A percentile compares a stretch with the other conserved stretches of the same genome.
phyloP scores from a whole-genome alignment of 164 flowering plant genomes.

The Saururus chinensis region DNA sequence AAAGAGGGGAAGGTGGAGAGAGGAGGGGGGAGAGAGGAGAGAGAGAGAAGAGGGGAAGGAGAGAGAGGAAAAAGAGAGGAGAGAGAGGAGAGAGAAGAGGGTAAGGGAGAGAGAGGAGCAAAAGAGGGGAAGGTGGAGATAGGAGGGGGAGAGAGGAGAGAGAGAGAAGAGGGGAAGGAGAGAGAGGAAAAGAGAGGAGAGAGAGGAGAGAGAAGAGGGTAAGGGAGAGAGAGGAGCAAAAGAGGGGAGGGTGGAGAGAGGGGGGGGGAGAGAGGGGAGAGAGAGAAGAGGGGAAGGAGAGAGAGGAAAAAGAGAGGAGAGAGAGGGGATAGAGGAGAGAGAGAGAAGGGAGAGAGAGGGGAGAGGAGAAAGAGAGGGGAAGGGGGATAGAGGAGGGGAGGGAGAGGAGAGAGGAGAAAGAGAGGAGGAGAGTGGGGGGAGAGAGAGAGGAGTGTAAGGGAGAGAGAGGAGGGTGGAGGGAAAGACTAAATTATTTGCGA shows the following conservation, averaged over 20 bases:
- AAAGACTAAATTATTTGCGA: too few relatives aligned
- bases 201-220: background rate
- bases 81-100: background rate
- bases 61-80: background rate
- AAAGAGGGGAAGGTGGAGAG: too few relatives aligned
- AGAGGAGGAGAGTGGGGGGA: background rate
- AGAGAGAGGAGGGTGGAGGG: background rate
- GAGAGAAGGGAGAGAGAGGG: background rate
- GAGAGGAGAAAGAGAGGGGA: background rate
- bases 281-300: background rate
- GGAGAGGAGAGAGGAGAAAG: background rate
- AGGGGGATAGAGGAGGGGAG: background rate
- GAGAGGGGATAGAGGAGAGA: too few relatives aligned
- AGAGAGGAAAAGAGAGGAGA: background rate
- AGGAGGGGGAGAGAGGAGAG: background rate
- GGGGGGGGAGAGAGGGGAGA: background rate
- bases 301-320: background rate
- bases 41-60: background rate
- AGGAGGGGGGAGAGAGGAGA: background rate
- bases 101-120: too few relatives aligned
- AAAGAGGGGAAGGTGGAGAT: too few relatives aligned
- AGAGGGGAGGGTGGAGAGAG: too few relatives aligned
- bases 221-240: too few relatives aligned
- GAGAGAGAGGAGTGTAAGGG: too few relatives aligned
- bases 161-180: background rate